Evolutionary conservation across 2,329 filamentous ascomycete species (phyloP).

Genomic region (Stemphylium vesicarium): DNA sequence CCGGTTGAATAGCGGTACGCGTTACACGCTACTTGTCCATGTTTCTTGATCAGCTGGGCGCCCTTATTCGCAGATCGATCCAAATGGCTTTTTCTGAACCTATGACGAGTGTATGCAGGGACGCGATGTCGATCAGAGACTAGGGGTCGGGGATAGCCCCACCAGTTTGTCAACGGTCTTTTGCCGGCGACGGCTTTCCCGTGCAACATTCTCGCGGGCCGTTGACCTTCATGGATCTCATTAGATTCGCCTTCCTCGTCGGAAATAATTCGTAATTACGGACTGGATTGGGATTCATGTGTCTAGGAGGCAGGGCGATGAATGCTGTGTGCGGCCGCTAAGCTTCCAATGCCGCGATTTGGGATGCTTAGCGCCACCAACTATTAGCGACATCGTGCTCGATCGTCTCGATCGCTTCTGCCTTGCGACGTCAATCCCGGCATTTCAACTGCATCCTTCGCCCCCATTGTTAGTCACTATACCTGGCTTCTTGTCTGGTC

Average conservation of each 20-base stretch:
- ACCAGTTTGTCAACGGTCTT: constrained; percentile 9
- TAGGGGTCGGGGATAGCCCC: constrained; percentile 16
- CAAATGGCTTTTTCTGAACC: constrained; percentile 1
- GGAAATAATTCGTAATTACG: not conserved
- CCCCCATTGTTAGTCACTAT: not conserved
- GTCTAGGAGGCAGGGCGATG: not conserved
- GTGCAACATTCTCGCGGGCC: not conserved
- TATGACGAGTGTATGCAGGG: constrained; percentile 29
- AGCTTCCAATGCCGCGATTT: constrained; percentile 12
- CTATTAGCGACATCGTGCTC: constrained; percentile 6
- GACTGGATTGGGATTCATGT: not conserved
- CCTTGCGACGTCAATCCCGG: constrained; percentile 1
- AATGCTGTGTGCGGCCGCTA: constrained; percentile 2
- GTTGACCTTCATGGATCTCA: not conserved
- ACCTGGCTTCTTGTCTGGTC: not conserved
- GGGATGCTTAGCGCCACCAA: constrained; percentile 10
- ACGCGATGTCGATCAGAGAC: constrained; percentile 18
- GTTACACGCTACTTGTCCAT: constrained; percentile 2
- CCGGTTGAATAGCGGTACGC: constrained; percentile 2
- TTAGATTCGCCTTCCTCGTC: not conserved
- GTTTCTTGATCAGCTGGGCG: constrained; percentile 25
- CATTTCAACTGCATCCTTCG: not conserved
- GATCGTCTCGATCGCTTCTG: constrained; percentile 14
- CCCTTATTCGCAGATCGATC: constrained; percentile 1
- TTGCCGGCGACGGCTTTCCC: not conserved